These are phyloP conservation scores for Mycena vitilis DNA, from an alignment of 768 basidiomycete genomes.

Conservation along the genomic window DNA sequence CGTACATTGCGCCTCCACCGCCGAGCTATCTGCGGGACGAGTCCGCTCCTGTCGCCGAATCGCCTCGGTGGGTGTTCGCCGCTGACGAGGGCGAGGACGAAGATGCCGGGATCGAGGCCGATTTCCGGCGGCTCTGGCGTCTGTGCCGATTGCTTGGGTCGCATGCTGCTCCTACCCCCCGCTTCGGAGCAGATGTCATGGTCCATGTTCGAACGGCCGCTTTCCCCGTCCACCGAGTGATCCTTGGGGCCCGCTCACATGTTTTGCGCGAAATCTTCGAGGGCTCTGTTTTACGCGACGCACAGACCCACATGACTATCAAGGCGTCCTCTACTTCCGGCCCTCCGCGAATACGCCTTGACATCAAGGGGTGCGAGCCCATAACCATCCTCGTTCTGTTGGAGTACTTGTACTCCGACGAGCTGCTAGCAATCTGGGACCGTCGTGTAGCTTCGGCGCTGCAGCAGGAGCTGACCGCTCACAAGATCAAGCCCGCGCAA, in stretches of 20 bases:
- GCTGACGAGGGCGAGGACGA: slow-evolving; percentile 51
- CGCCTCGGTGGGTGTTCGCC: slow-evolving; percentile 19
- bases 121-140: slow-evolving; percentile 48
- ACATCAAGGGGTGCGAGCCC: slow-evolving; percentile 67
- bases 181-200: slow-evolving; percentile 73
- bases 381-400: slow-evolving; percentile 81
- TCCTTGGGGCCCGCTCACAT: slow-evolving; percentile 72
- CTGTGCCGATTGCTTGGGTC: slow-evolving; percentile 48
- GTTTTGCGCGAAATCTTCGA: slow-evolving; percentile 58
- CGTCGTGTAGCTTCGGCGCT: slow-evolving; percentile 65
- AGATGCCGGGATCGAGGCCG: slow-evolving; percentile 50
- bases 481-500: slow-evolving; percentile 56
- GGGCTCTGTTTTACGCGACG: slow-evolving; percentile 39
- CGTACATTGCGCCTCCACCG: slow-evolving; percentile 57
- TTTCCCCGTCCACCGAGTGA: slow-evolving; percentile 72
- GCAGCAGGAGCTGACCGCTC: slow-evolving; percentile 48
- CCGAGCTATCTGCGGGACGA: slow-evolving; percentile 26
- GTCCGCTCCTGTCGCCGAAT: slow-evolving; percentile 3
- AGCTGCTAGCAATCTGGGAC: slow-evolving; percentile 88
- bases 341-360: slow-evolving; percentile 47
- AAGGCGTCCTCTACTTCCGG: slow-evolving; percentile 30
- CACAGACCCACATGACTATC: slow-evolving; percentile 31
- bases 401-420: slow-evolving; percentile 90
- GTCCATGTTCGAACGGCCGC: slow-evolving; percentile 56
- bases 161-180: slow-evolving; percentile 42